Evolutionary conservation across 139 green algal genomes (phyloP), one percentile per base, ranked within the genome.

Genomic region (Haematococcus sp.): DNA sequence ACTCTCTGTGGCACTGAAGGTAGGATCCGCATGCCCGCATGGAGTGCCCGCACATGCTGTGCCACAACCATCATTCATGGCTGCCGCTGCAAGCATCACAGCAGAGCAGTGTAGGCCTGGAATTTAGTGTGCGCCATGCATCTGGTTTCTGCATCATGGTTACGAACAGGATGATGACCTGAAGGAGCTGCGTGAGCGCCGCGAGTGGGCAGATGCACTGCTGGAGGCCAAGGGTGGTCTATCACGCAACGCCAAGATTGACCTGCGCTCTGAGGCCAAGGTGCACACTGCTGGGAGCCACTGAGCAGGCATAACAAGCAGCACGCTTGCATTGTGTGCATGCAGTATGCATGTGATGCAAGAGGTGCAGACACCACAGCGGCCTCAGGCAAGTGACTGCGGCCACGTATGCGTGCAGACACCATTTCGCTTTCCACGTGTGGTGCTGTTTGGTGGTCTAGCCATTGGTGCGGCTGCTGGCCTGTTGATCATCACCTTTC

Each of bases 201-300:
- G 88, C 0, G 93, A 98, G 81, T 98, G 93, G 93, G 63, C 90
- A 4, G 91, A 93, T 55, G 83, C 83, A 7, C 68, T 94, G 34
- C 70, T 76, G 0, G 69, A 77, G 13, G 70, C 91, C 17, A 90
- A 88, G 67, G 91, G 91, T 25, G 85, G 83, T 7, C 73, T 95
- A 23, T 86, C 83, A 1, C 60, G 83, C 0, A 63, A 85, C n/a
- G 43, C 75, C 5, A 89, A 88, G 69, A 74, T 87, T 17, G 82
- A 86, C 46, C 75, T 95, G 70, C 83, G 89, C n/a, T 77, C 84
- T 52, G 83, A 92, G 72, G 81, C 87, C 27, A 90, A 88, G 82
- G 85, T 90, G 40, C 32, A 68, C 3, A 16, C 28, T 16, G 23
- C 40, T 22, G 23, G 40, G n/a, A 2, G 7, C 40, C 7, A 11